These are phyloP conservation scores for Purpureocillium takamizusanense DNA, from an alignment of 2,329 filamentous ascomycete genomes.

Conservation along the genomic window DNA sequence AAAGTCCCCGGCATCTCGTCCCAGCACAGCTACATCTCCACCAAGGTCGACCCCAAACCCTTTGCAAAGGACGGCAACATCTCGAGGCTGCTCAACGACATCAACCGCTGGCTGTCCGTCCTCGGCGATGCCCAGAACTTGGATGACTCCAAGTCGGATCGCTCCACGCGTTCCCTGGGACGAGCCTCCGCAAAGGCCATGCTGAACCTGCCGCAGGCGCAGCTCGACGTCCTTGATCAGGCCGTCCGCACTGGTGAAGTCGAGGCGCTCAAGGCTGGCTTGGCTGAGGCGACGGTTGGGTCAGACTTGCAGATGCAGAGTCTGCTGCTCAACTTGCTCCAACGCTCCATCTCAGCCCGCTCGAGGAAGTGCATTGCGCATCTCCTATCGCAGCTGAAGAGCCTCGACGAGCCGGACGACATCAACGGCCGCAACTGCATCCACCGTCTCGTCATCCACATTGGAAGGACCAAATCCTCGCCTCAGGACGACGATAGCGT, in stretches of 20 bases:
- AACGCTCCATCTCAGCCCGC: slow-evolving; percentile 64
- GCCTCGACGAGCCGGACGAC: slow-evolving; percentile 78
- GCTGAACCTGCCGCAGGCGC: slow-evolving; percentile 58
- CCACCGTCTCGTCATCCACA: slow-evolving; percentile 85
- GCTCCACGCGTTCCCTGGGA: slow-evolving; percentile 67
- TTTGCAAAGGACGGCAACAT: slow-evolving; percentile 68
- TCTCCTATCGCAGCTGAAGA: slow-evolving; percentile 59
- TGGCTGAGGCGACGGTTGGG: slow-evolving; percentile 46
- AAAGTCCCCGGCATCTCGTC: slow-evolving; percentile 69
- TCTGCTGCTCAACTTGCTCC: slow-evolving; percentile 70
- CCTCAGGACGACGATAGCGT: slow-evolving; percentile 41
- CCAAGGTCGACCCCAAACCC: slow-evolving; percentile 79
- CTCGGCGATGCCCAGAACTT: slow-evolving; percentile 68
- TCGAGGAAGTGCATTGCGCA: slow-evolving; percentile 62
- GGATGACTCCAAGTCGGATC: slow-evolving; percentile 67
- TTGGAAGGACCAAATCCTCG: slow-evolving; percentile 62
- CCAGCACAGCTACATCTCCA: slow-evolving; percentile 78
- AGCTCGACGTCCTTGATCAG: slow-evolving; percentile 64
- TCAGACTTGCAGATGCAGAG: slow-evolving; percentile 40
- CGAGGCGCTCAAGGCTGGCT: slow-evolving; percentile 41
- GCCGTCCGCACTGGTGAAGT: slow-evolving; percentile 63
- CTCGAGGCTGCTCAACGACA: slow-evolving; percentile 42
- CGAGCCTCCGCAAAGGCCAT: slow-evolving; percentile 68
- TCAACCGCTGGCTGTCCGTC: slow-evolving; percentile 87
- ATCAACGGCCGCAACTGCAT: slow-evolving; percentile 92